phyloP scores from a whole-genome alignment of 306 rosid genomes.

The Dalbergia oliveri region DNA sequence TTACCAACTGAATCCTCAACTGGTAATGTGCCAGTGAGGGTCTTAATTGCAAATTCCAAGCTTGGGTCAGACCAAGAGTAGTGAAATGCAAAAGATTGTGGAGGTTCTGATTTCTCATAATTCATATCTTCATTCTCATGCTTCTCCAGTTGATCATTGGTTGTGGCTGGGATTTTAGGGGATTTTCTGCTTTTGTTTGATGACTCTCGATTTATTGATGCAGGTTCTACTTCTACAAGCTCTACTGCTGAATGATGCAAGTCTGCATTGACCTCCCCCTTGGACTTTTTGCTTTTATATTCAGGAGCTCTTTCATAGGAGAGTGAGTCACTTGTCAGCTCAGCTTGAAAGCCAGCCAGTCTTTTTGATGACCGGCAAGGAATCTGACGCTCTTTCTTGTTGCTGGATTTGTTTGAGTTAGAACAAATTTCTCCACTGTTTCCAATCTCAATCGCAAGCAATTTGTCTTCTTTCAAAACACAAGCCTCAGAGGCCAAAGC shows the following conservation, averaged over 20 bases:
- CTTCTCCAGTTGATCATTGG: conserved; percentile 41
- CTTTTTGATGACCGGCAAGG: conserved; percentile 59
- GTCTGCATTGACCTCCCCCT: conserved; percentile 43
- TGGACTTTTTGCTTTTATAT: conserved; percentile 46
- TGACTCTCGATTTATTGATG: conserved; percentile 36
- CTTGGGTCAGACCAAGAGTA: conserved; percentile 82
- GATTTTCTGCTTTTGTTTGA: conserved; percentile 35
- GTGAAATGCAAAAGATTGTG: conserved; percentile 54
- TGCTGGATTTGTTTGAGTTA: conserved; percentile 50
- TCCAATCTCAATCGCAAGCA: conserved; percentile 43
- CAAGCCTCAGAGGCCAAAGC: conserved; percentile 37
- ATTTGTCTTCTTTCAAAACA: conserved; percentile 33
- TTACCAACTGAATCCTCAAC: conserved; percentile 49
- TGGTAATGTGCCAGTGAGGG: conserved; percentile 69
- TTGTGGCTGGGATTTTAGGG: conserved; percentile 35
- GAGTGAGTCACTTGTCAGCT: conserved; percentile 44
- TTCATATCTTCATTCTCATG: conserved; percentile 48
- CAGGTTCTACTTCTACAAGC: conserved; percentile 43
- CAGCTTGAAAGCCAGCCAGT: conserved; percentile 59
- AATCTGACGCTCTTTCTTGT: conserved; percentile 51
- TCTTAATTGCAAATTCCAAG: conserved; percentile 78
- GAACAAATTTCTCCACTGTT: conserved; percentile 41
- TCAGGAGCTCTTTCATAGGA: conserved; percentile 48
- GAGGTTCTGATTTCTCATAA: conserved; percentile 52
- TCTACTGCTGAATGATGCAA: conserved; percentile 25